These are phyloP conservation scores for Zalaria obscura DNA, from an alignment of 2,329 filamentous ascomycete species.

Conservation along the genomic window DNA sequence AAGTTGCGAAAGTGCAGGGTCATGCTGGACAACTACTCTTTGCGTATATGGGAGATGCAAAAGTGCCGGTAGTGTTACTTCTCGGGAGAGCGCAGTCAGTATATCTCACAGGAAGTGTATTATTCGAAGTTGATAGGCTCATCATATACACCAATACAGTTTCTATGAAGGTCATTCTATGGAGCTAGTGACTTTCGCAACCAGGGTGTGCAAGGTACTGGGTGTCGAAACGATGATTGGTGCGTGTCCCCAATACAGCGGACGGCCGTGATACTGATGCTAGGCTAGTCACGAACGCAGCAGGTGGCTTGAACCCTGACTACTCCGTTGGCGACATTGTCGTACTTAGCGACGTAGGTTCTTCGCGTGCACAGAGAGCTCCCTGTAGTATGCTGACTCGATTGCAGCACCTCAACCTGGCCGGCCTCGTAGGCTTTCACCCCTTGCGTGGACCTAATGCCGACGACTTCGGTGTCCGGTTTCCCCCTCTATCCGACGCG, in stretches of 20 bases:
- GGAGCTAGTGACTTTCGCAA: constrained; percentile 47
- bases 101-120: background rate
- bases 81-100: constrained; percentile 51
- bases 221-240: constrained; percentile 46
- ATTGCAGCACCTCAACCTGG: constrained; percentile 46
- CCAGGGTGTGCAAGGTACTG: constrained; percentile 48
- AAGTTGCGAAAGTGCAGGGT: constrained; percentile 22
- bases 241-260: constrained; percentile 14
- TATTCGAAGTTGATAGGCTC: constrained; percentile 3
- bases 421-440: constrained; percentile 46
- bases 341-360: constrained; percentile 45
- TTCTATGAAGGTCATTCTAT: constrained; percentile 56
- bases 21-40: constrained; percentile 54
- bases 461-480: constrained; percentile 47
- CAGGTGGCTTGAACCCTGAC: constrained; percentile 49
- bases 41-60: constrained; percentile 38
- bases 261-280: background rate
- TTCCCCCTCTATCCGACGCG: constrained; percentile 50
- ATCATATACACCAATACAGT: constrained; percentile 22
- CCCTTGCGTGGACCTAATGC: constrained; percentile 48
- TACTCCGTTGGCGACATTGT: constrained; percentile 53
- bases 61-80: constrained; percentile 46
- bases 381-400: constrained; percentile 6
- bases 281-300: constrained; percentile 47
- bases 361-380: background rate